Conservation (phyloP, 1,139 yeast genomes). For the Hansenula sp. region DNA sequence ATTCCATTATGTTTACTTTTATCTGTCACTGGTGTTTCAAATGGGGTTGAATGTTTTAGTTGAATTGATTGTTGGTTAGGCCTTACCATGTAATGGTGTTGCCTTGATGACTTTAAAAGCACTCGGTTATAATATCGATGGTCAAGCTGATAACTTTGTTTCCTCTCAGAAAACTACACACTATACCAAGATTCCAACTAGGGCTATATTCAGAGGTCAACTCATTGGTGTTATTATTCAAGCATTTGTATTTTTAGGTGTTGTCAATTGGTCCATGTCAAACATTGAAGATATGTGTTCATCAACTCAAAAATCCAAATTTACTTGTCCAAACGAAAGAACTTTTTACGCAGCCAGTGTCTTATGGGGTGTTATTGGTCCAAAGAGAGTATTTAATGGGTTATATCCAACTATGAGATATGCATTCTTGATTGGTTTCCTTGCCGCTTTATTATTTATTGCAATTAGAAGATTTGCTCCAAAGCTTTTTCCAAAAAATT, state of each 20-base stretch:
- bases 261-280: slow-evolving; percentile 47
- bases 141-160: slow-evolving; percentile 57
- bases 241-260: slow-evolving; percentile 48
- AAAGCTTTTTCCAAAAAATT: slow-evolving; percentile 28
- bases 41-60: slow-evolving; percentile 56
- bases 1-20: slow-evolving; percentile 46
- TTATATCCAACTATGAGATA: slow-evolving; percentile 45
- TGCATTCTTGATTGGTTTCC: slow-evolving; percentile 51
- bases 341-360: slow-evolving; percentile 51
- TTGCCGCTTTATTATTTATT: slow-evolving; percentile 40
- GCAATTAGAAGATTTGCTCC: slow-evolving; percentile 37
- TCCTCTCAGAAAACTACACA: slow-evolving; percentile 57
- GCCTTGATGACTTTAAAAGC: slow-evolving; percentile 59
- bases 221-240: slow-evolving; percentile 39
- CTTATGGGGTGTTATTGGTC: slow-evolving; percentile 66
- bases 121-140: slow-evolving; percentile 53
- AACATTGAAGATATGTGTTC: slow-evolving; percentile 45
- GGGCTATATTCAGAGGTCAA: slow-evolving; percentile 58
- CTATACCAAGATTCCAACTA: slow-evolving; percentile 56
- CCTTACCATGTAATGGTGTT: slow-evolving; percentile 57
- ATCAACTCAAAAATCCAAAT: slow-evolving; percentile 35
- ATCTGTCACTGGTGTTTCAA: slow-evolving; percentile 47
- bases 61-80: slow-evolving; percentile 59
- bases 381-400: slow-evolving; percentile 48
- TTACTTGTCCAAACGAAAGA: slow-evolving; percentile 40